Base-by-base conservation (phyloP, 441 rosid genomes). In the Pelargonium fulgidum region DNA sequence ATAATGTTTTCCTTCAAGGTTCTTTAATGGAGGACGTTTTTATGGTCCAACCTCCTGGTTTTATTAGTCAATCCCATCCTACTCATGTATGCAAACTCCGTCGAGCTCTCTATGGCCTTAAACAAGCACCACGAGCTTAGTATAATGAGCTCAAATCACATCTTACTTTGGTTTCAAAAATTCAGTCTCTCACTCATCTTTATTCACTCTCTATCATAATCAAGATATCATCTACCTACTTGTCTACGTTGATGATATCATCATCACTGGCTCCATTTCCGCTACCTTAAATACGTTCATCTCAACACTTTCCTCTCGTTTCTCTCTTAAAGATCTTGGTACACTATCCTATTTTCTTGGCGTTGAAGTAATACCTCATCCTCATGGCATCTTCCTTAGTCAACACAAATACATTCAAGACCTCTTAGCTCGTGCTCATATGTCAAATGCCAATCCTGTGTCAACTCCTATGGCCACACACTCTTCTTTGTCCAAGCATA, bases 1-100 rank as follows among this genome's bases (percentile, higher is more conserved):
- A 33, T 33, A 54, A 54, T 54, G 16, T 8, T 54, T 54, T 54
- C 61, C 61, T 24, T 29, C 70, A 54, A 54, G 61, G 61, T n/a
- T 11, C 20, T n/a, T 12, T 54, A 4, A 54, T 11, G 61, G 61
- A 54, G 16, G 61, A 54, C 5, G 61, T 54, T 54, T 54, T 11
- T n/a, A 54, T 54, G 61, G 61, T 11, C n/a, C 4, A 54, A 54
- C 61, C 65, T 62, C n/a, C 4, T 11, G 13, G 12, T 13, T 62
- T 20, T n/a, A 4, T 7, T 47, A 47, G 54, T 47, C 54, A 47
- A 47, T 47, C 54, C 1, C 54, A 47, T 1, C 14, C 54, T n/a
- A 47, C 54, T 47, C 54, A 47, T 47, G 14, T 47, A 8, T 47
- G 1, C 54, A 8, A 47, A 47, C 54, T 47, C 14, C 3, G 11